Percentiles rank a stretch among this genome's conserved stretches.
These are phyloP conservation scores for Solanum hybrid DNA, from an alignment of 305 asterid species.

Conservation along the genomic window DNA sequence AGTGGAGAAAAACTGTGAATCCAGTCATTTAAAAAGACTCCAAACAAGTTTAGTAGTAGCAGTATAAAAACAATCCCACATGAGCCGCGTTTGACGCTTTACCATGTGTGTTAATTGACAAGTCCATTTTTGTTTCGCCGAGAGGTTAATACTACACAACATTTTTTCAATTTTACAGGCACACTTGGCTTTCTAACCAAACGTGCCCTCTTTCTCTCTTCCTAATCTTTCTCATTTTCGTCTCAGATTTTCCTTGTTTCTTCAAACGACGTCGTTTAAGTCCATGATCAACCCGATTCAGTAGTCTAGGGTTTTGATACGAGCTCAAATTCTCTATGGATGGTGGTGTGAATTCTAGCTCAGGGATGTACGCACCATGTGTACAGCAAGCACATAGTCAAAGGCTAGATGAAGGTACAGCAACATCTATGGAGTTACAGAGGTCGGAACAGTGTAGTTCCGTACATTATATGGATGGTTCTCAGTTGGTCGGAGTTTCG, in stretches of 20 bases:
- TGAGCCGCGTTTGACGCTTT: conserved; percentile 6
- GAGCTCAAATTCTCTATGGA: conserved; percentile 10
- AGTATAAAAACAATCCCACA: not conserved
- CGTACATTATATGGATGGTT: conserved; percentile 14
- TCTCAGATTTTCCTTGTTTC: not conserved
- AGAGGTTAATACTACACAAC: conserved; percentile 21
- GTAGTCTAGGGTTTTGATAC: conserved; percentile 14
- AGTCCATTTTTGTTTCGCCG: conserved; percentile 21
- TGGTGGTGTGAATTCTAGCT: conserved; percentile 14
- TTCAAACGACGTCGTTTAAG: conserved; percentile 12
- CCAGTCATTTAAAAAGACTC: not conserved
- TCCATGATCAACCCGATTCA: conserved; percentile 19
- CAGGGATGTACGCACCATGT: conserved; percentile 2
- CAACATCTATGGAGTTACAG: conserved; percentile 15
- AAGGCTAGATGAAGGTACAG: conserved; percentile 41
- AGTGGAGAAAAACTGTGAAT: not conserved
- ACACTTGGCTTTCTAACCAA: conserved; percentile 13
- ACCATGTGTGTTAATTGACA: not conserved
- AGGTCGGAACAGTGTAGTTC: conserved; percentile 11
- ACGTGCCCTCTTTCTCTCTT: conserved; percentile 1
- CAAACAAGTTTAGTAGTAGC: not conserved
- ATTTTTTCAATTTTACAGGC: not conserved
- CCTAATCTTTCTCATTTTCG: not conserved
- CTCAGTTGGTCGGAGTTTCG: conserved; percentile 25
- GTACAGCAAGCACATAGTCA: conserved; percentile 35